Evolutionary conservation across 1,139 yeast species (phyloP).

Genomic region (Candida sojae): DNA sequence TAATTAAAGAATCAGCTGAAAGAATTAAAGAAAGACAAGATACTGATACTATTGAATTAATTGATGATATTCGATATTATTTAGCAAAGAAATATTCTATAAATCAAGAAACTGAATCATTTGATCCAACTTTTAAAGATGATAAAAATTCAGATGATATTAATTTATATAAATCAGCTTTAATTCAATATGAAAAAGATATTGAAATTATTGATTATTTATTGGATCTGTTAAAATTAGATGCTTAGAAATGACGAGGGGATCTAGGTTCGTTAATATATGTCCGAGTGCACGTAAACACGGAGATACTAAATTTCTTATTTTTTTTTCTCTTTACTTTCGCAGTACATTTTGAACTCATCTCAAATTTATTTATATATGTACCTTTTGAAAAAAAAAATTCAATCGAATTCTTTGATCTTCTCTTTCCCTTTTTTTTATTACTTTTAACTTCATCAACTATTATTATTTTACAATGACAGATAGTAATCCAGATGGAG

Average conservation of each 20-base stretch:
- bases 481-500: constrained; percentile 50
- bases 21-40: constrained; percentile 65
- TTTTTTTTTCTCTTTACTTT: too few species aligned
- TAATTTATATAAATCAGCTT: constrained; percentile 32
- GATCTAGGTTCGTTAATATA: neutral
- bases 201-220: constrained; percentile 45
- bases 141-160: constrained; percentile 24
- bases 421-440: neutral
- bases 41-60: constrained; percentile 75
- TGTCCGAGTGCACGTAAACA: constrained; percentile 1
- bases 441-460: neutral
- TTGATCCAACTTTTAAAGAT: constrained; percentile 25
- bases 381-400: neutral
- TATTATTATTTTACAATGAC: constrained; percentile 12
- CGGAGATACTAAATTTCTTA: too few species aligned
- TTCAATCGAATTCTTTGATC: neutral
- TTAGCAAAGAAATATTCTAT: constrained; percentile 50
- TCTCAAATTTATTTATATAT: constrained; percentile 2
- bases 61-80: constrained; percentile 76
- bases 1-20: constrained; percentile 50
- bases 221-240: constrained; percentile 43
- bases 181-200: constrained; percentile 29
- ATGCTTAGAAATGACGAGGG: constrained; percentile 29
- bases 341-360: constrained; percentile 2
- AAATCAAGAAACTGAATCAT: constrained; percentile 31